Evolutionary conservation across 163 green algal genomes (phyloP).

Genomic region (Prototheca wickerhamii): DNA sequence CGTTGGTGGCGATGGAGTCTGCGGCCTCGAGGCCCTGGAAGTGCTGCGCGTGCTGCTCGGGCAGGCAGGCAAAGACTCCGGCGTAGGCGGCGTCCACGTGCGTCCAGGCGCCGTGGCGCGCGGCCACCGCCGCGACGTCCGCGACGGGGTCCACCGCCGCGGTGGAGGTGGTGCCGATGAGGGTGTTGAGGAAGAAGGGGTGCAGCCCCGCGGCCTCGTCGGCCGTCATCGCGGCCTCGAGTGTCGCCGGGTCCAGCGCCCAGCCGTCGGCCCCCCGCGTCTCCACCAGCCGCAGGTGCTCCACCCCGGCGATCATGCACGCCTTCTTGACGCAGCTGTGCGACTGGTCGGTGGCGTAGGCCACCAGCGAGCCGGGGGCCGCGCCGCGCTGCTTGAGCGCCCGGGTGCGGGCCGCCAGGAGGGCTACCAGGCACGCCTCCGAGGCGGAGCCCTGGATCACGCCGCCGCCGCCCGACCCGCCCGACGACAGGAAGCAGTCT

Average conservation of each 20-base stretch:
- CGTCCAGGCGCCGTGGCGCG: conserved; percentile 28
- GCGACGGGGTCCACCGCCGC: conserved; percentile 66
- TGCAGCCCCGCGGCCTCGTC: conserved; percentile 53
- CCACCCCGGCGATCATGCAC: conserved; percentile 60
- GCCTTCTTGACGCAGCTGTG: conserved; percentile 57
- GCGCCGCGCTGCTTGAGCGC: conserved; percentile 22
- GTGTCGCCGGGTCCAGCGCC: conserved; percentile 36
- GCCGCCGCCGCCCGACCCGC: conserved; percentile 25
- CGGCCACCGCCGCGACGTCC: conserved; percentile 30
- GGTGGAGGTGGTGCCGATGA: conserved; percentile 71
- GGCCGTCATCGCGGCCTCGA: conserved; percentile 38
- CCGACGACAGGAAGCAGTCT: conserved; percentile 34
- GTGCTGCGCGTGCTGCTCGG: conserved; percentile 41
- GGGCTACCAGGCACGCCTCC: conserved; percentile 63
- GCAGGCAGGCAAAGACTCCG: conserved; percentile 48
- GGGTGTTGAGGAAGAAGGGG: conserved; percentile 64
- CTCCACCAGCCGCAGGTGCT: conserved; percentile 50
- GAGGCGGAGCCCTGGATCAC: conserved; percentile 61
- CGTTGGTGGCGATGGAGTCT: conserved; percentile 66
- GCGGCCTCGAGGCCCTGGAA: conserved; percentile 46
- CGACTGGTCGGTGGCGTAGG: conserved; percentile 68
- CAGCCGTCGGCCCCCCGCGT: conserved; percentile 32
- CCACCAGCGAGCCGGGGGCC: conserved; percentile 50
- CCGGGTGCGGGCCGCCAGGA: conserved; percentile 58
- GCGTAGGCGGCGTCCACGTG: conserved; percentile 83